These are phyloP conservation scores for Agaricus blazei DNA, from an alignment of 768 basidiomycete genomes.

Conservation along the genomic window DNA sequence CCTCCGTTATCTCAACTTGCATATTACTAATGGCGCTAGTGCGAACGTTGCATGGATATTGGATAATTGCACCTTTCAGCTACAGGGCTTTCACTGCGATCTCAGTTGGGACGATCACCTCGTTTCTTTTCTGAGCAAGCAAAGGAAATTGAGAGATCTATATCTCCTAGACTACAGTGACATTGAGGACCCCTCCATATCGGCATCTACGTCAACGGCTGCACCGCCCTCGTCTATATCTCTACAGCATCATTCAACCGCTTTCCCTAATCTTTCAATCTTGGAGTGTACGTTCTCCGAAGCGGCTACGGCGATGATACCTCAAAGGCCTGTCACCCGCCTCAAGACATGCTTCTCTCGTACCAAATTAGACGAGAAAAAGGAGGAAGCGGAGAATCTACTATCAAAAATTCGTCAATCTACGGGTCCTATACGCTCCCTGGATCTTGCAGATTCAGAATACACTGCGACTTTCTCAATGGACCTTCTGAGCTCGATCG, in stretches of 20 bases:
- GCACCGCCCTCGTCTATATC: background rate
- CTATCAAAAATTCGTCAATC: constrained; percentile 43
- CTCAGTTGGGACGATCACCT: constrained; percentile 59
- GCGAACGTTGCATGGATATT: constrained; percentile 37
- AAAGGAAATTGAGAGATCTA: constrained; percentile 44
- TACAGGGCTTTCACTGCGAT: constrained; percentile 62
- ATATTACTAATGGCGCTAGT: constrained; percentile 32
- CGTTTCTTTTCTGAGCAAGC: constrained; percentile 45
- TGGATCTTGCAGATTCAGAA: constrained; percentile 59
- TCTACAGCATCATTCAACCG: constrained; percentile 20
- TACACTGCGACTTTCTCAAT: constrained; percentile 52
- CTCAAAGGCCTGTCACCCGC: constrained; percentile 52
- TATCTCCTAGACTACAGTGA: constrained; percentile 42
- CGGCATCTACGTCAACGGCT: constrained; percentile 19
- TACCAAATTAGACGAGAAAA: constrained; percentile 42
- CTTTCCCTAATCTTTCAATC: constrained; percentile 45
- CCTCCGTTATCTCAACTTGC: constrained; percentile 50
- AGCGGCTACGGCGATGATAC: constrained; percentile 52
- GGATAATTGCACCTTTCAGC: constrained; percentile 40
- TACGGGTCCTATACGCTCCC: constrained; percentile 37
- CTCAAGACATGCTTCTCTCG: constrained; percentile 68
- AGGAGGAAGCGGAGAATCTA: constrained; percentile 44
- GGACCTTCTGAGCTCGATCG: constrained; percentile 43
- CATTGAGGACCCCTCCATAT: constrained; percentile 13
- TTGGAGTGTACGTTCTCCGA: constrained; percentile 68